Evolutionary conservation across 768 basidiomycete genomes (phyloP), one percentile per base, ranked within the genome.

Genomic region (Tulasnella sp.): DNA sequence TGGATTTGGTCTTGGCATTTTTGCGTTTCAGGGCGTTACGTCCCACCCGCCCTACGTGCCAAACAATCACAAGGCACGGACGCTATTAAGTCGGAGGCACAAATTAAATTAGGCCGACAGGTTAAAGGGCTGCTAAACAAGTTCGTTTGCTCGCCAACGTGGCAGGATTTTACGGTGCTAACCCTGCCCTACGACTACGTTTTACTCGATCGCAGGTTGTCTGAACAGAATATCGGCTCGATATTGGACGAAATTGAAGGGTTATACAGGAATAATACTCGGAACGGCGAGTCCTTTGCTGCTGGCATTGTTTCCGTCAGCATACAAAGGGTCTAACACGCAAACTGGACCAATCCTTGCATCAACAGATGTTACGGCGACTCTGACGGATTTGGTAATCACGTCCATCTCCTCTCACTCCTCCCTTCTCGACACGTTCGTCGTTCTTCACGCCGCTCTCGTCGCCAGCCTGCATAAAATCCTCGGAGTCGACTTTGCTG

Each of bases 71-170:
- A 85, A 49, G 83, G 82, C 36, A 79, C 78, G 19, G 80, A 84
- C 34, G 80, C 78, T 0, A 58, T 81, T 80, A 75, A 80, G 81
- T 81, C 83, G 2, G 85, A 86, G 77, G 85, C 83, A 37, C 80
- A 83, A 70, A 78, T 85, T 15, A 93, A 91, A 82, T 85, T 97
- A 42, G 88, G 85, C 2, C 87, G 91, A 68, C 93, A 91, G 79
- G 83, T 94, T 37, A 96, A 97, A 83, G 96, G 95, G 81, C 83
- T 95, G 22, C 86, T 97, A 69, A 97, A 98, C 83, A 88, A 92
- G 94, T 93, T 79, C 67, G 85, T 31, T 64, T 64, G 42, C 42
- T 42, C 9, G 42, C 42, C 8, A 42, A 42, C 8, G 42, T 17
- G 42, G 42, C 45, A 49, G 17, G 45, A 39, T n/a, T n/a, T n/a